Percentiles rank a stretch among this genome's conserved stretches.
These are phyloP conservation scores for Rutidosis leptorrhynchoides DNA, from an alignment of 129 eudicot species.

Conservation along the genomic window DNA sequence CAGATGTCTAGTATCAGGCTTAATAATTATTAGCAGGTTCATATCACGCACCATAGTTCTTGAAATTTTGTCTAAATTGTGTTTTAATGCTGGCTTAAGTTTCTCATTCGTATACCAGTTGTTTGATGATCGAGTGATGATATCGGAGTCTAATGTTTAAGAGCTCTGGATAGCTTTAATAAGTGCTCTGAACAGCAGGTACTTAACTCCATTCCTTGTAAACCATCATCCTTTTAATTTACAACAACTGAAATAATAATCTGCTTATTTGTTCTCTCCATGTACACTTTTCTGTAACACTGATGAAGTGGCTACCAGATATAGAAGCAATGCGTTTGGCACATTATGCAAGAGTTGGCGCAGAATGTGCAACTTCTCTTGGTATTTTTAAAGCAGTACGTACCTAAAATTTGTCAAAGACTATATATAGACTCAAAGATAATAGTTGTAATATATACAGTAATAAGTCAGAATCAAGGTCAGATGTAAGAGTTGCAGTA, in stretches of 20 bases:
- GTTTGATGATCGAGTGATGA: slow-evolving; percentile 82
- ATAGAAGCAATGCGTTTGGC: slow-evolving; percentile 92
- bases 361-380: slow-evolving; percentile 76
- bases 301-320: slow-evolving; percentile 68
- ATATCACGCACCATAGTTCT: too few species aligned
- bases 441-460: slow-evolving; percentile 34
- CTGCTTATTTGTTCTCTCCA: neutral
- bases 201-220: slow-evolving; percentile 9
- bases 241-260: neutral
- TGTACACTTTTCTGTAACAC: slow-evolving; percentile 32
- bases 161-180: slow-evolving; percentile 49
- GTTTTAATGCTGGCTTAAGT: slow-evolving; percentile 1
- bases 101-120: slow-evolving; percentile 46
- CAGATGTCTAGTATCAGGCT: too few species aligned
- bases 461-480: slow-evolving; percentile 57
- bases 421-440: neutral
- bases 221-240: neutral
- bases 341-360: slow-evolving; percentile 82
- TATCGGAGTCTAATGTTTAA: slow-evolving; percentile 59
- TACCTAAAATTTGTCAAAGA: slow-evolving; percentile 25
- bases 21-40: too few species aligned
- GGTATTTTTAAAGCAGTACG: too few species aligned
- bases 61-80: neutral
- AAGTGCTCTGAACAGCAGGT: slow-evolving; percentile 89
- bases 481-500: slow-evolving; percentile 88